These are phyloP conservation scores for Neurospora sp. DNA, from an alignment of 2,329 filamentous ascomycete species.

Conservation along the genomic window DNA sequence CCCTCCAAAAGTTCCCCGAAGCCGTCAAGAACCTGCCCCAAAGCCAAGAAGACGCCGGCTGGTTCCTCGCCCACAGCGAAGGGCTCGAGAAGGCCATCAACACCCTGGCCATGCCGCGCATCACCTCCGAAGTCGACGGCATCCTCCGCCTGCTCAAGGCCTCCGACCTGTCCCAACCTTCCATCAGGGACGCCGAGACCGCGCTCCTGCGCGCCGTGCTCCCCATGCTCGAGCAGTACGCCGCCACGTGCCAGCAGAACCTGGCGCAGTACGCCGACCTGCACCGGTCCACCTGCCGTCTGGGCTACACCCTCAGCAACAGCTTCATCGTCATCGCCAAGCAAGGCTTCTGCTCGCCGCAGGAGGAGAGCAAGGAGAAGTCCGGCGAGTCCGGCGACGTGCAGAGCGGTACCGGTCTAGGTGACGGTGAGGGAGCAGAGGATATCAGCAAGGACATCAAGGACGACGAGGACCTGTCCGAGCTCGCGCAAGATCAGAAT, in stretches of 20 bases:
- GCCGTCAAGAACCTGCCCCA: conserved; percentile 43
- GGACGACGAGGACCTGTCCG: conserved; percentile 84
- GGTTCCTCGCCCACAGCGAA: conserved; percentile 50
- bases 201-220: conserved; percentile 51
- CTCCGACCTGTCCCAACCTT: conserved; percentile 28
- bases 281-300: conserved; percentile 62
- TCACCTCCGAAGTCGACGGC: conserved; percentile 34
- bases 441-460: conserved; percentile 97
- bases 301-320: conserved; percentile 66
- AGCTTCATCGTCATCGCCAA: conserved; percentile 70
- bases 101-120: conserved; percentile 48
- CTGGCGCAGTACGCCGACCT: conserved; percentile 50
- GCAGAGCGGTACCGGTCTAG: conserved; percentile 85
- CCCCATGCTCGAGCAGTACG: conserved; percentile 70
- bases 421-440: conserved; percentile 88
- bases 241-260: conserved; percentile 47
- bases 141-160: conserved; percentile 28
- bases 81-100: conserved; percentile 43
- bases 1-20: conserved; percentile 62
- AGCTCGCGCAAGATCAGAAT: conserved; percentile 78
- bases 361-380: conserved; percentile 66
- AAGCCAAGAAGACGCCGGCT: conserved; percentile 51
- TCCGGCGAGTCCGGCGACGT: conserved; percentile 66
- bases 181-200: conserved; percentile 35
- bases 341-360: conserved; percentile 85